Base-by-base conservation (phyloP, 371 early-diverging fungal species). In the Batkoa obscura region DNA sequence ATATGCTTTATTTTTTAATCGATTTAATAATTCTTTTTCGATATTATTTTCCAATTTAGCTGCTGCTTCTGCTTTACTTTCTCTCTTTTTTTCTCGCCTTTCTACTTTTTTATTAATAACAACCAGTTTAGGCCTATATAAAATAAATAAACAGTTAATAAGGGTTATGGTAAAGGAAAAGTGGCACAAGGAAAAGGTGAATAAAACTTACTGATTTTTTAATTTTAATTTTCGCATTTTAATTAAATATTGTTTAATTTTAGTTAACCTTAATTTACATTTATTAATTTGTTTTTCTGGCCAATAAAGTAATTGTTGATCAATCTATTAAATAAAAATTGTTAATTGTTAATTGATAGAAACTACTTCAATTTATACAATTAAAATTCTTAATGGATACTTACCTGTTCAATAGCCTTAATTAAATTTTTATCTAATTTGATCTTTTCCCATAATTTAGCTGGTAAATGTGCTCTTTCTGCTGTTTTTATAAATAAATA, bases 221-320 rank as follows among this genome's bases (percentile, higher is more conserved):
- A 92, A 70, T 62, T 83, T 80, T 61, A 96, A 73, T 64, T 86
- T 82, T 60, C 92, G 78, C 87, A 91, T 91, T 67, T 93, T 83
- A 64, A 92, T 89, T 49, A 99, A 73, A 65, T 90, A 93, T 68
- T 99, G 95, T 41, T 90, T 93, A 57, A 98, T 85, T 72, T 93
- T 94, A 36, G 98, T 96, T 49, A 94, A 67, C 58, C 98, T 84
- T 65, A 98, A 96, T 69, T 99, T 99, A 75, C 98, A 98, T 69
- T 91, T 94, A 76, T 98, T 93, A 61, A 88, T 77, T 59, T 85
- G 68, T 68, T 87, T 87, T 58, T 79, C 72, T 58, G 94, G 93
- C 93, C 91, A 99, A 72, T 86, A 86, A 50, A 84, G 67, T 61
- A 99, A 72, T 61, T 95, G 86, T 56, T 80, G 78, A 66, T 98